Percentiles rank a stretch among this genome's conserved stretches.
phyloP scores from a whole-genome alignment of 805 yeast genomes.

The Starmera quercuum region DNA sequence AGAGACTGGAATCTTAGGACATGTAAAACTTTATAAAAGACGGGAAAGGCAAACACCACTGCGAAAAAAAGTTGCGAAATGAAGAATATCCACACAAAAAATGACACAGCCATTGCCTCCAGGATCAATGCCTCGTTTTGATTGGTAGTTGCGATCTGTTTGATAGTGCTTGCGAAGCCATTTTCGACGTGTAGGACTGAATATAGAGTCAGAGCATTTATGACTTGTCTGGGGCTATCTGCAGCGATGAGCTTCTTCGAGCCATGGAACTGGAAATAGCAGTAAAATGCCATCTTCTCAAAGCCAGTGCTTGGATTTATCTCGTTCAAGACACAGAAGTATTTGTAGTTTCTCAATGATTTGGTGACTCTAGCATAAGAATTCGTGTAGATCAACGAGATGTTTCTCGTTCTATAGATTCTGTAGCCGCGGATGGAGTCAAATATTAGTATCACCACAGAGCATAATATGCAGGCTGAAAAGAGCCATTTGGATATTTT shows the following conservation, averaged over 20 bases:
- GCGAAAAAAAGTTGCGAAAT: slow-evolving; percentile 50
- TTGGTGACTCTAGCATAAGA: slow-evolving; percentile 51
- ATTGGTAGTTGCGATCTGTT: slow-evolving; percentile 51
- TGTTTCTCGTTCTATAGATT: slow-evolving; percentile 51
- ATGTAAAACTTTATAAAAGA: slow-evolving; percentile 37
- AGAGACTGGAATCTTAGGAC: slow-evolving; percentile 32
- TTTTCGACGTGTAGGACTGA: slow-evolving; percentile 33
- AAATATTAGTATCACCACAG: slow-evolving; percentile 49
- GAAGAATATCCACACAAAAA: slow-evolving; percentile 67
- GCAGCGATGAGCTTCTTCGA: slow-evolving; percentile 60
- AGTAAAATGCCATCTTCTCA: slow-evolving; percentile 61
- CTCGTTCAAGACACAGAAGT: slow-evolving; percentile 65
- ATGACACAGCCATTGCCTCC: slow-evolving; percentile 69
- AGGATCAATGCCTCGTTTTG: slow-evolving; percentile 62
- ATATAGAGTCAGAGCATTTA: slow-evolving; percentile 68
- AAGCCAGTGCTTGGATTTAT: slow-evolving; percentile 58
- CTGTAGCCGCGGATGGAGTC: slow-evolving; percentile 51
- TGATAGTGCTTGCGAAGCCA: slow-evolving; percentile 34
- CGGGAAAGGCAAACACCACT: slow-evolving; percentile 41
- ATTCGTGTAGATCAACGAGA: slow-evolving; percentile 65
- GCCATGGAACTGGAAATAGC: slow-evolving; percentile 57
- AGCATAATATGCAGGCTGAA: slow-evolving; percentile 71
- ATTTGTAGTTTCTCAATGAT: slow-evolving; percentile 50
- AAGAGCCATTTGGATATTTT: slow-evolving; percentile 63
- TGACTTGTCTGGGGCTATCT: slow-evolving; percentile 82